Evolutionary conservation across 23 red algal species (phyloP).

Genomic region (Gracilaria gracilis): DNA sequence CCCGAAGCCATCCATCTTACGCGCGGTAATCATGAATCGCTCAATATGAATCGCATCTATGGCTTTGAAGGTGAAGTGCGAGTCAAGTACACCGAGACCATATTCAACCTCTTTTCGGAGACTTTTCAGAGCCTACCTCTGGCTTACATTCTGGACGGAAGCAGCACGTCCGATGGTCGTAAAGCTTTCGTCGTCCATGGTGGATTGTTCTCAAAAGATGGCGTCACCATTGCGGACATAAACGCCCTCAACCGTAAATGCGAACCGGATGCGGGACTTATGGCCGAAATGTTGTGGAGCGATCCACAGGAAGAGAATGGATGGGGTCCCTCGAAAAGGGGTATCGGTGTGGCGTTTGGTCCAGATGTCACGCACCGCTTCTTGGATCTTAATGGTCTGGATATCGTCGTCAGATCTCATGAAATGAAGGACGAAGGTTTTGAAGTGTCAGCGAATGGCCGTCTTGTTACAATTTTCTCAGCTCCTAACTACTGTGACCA

Average conservation of each 20-base stretch:
- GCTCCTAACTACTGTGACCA: conserved; percentile 99
- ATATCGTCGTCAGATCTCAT: conserved; percentile 92
- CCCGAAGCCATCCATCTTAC: conserved; percentile 89
- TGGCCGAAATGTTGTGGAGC: conserved; percentile 98
- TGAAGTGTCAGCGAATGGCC: conserved; percentile 93
- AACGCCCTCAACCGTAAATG: conserved; percentile 79
- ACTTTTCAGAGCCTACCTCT: conserved; percentile 92
- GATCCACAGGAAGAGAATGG: conserved; percentile 95
- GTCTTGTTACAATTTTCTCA: conserved; percentile 98
- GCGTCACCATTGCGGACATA: conserved; percentile 86
- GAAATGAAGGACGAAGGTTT: conserved; percentile 99
- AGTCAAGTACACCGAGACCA: conserved; percentile 88
- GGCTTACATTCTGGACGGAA: conserved; percentile 92
- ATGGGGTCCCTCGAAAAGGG: conserved; percentile 93
- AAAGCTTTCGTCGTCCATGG: conserved; percentile 96
- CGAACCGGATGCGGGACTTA: conserved; percentile 92
- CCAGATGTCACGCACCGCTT: conserved; percentile 96
- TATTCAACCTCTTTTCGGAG: conserved; percentile 90
- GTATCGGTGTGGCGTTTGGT: conserved; percentile 97
- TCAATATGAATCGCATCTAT: conserved; percentile 96
- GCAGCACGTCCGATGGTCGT: conserved; percentile 39
- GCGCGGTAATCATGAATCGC: conserved; percentile 97
- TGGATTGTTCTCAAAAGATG: conserved; percentile 94
- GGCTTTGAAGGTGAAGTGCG: conserved; percentile 97
- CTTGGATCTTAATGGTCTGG: conserved; percentile 90